Base-by-base conservation (phyloP, 2,329 filamentous ascomycete species). In the Didymella glomerata region DNA sequence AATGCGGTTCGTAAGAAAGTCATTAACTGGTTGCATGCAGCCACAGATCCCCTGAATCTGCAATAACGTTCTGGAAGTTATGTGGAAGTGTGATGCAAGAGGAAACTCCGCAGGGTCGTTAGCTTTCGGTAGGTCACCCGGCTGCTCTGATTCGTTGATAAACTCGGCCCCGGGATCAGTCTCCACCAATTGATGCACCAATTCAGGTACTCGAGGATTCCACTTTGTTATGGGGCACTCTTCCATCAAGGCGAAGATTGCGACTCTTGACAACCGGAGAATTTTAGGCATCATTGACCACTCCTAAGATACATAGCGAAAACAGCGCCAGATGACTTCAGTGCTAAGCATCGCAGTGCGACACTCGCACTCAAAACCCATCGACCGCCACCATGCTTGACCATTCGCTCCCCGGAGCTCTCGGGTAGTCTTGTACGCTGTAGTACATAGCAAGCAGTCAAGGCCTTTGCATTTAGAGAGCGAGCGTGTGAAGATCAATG, bases 61-160 rank as follows among this genome's bases (percentile, higher is more conserved):
- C 18, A 10, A 30, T 11, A 27, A 22, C 11, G 36, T 49, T 32
- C 36, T 20, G 16, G 38, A 45, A 25, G 41, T 48, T 40, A 34
- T 42, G 22, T 16, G 18, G 40, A 24, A 20, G 24, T 34, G 30
- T 30, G 16, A 40, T 53, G 24, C 24, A 36, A 18, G 42, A 24
- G 4, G 7, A 36, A 45, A 30, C 24, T 18, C 44, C 28, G 24
- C 49, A 58, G 55, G 55, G 28, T 53, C 28, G 1, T n/a, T n/a
- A 47, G 18, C 28, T 18, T 32, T 13, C 24, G 50, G 40, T 50
- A 58, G 36, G 56, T 59, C 56, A 59, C 40, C 30, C 45, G 20
- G 3, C 7, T n/a, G 25, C 16, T 54, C 30, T 40, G 14, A 59
- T 59, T 59, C 50, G 56, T 40, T 50, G 13, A 8, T 13, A 3